Conservation (phyloP, 331 rosid genomes). For the Pyrus hybrid region DNA sequence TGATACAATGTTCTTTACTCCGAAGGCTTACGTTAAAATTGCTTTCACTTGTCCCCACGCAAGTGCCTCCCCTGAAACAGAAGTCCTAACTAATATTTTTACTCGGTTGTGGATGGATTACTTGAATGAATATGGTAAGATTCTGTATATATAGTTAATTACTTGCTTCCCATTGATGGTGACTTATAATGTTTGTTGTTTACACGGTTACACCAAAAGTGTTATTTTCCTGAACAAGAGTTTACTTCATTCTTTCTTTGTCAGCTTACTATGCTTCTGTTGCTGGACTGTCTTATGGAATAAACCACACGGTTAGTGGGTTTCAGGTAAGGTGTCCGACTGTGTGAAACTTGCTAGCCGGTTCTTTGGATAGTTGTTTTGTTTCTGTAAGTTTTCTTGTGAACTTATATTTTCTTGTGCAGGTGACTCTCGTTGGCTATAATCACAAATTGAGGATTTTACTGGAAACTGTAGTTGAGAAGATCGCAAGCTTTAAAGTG, state of each 20-base stretch:
- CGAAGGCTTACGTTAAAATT: conserved; percentile 76
- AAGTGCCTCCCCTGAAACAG: conserved; percentile 75
- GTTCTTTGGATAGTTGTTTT: not conserved
- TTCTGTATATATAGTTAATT: not conserved
- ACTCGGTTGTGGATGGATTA: conserved; percentile 74
- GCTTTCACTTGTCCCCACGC: conserved; percentile 75
- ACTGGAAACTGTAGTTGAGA: conserved; percentile 58
- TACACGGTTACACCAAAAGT: not conserved
- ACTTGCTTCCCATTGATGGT: not conserved
- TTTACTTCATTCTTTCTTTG: conserved; percentile 12
- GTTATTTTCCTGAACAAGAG: not conserved
- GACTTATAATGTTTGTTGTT: not conserved
- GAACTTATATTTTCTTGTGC: conserved; percentile 11
- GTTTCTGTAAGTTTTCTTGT: not conserved
- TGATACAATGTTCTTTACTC: conserved; percentile 68
- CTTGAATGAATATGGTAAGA: conserved; percentile 85
- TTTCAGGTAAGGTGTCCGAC: conserved; percentile 57
- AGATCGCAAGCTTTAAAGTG: conserved; percentile 63
- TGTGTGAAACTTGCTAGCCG: conserved; percentile 1
- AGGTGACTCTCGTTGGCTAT: conserved; percentile 79
- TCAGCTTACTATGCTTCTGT: conserved; percentile 86
- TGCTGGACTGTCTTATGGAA: conserved; percentile 71
- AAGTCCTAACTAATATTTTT: conserved; percentile 56
- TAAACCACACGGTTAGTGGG: conserved; percentile 47
- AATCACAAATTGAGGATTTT: conserved; percentile 76